Percentiles rank a stretch among this genome's conserved stretches.
These are phyloP conservation scores for Fusarium scirpi DNA, from an alignment of 2,329 filamentous ascomycete genomes.

Conservation along the genomic window DNA sequence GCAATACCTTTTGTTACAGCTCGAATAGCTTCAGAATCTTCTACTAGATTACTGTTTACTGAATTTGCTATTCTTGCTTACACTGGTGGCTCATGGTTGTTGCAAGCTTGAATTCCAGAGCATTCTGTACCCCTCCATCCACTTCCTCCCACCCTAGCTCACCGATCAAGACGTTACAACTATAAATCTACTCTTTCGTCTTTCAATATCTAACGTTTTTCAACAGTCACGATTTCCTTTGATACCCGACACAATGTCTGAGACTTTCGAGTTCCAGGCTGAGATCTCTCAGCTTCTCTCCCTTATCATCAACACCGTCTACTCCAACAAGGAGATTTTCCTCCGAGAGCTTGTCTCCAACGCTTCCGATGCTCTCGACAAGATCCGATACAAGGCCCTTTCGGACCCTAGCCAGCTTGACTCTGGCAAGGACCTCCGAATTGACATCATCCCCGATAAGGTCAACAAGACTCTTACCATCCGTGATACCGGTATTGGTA, in stretches of 20 bases:
- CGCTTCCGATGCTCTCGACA: slow-evolving; percentile 98
- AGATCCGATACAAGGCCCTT: slow-evolving; percentile 98
- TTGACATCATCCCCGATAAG: slow-evolving; percentile 99
- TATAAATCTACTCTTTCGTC: slow-evolving; percentile 5
- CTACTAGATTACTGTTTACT: background rate
- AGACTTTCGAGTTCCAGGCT: slow-evolving; percentile 99
- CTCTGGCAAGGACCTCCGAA: slow-evolving; percentile 95
- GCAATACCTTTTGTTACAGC: background rate
- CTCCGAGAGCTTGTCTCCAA: slow-evolving; percentile 98
- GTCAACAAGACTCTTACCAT: slow-evolving; percentile 98
- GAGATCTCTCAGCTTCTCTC: slow-evolving; percentile 99
- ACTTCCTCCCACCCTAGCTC: slow-evolving; percentile 19
- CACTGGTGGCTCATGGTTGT: background rate
- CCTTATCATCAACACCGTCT: slow-evolving; percentile 99
- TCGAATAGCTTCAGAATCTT: slow-evolving; percentile 4
- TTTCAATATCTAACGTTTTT: slow-evolving; percentile 33
- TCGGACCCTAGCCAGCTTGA: slow-evolving; percentile 98
- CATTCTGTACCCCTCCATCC: slow-evolving; percentile 39
- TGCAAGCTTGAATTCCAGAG: slow-evolving; percentile 25
- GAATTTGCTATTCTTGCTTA: slow-evolving; percentile 1
- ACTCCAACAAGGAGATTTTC: slow-evolving; percentile 99
- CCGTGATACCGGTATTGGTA: slow-evolving; percentile 98
- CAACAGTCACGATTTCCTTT: slow-evolving; percentile 50
- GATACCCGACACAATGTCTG: slow-evolving; percentile 78
- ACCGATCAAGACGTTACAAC: slow-evolving; percentile 2